phyloP scores from a whole-genome alignment of 371 early-diverging fungal genomes.

The Mucor saturninus region DNA sequence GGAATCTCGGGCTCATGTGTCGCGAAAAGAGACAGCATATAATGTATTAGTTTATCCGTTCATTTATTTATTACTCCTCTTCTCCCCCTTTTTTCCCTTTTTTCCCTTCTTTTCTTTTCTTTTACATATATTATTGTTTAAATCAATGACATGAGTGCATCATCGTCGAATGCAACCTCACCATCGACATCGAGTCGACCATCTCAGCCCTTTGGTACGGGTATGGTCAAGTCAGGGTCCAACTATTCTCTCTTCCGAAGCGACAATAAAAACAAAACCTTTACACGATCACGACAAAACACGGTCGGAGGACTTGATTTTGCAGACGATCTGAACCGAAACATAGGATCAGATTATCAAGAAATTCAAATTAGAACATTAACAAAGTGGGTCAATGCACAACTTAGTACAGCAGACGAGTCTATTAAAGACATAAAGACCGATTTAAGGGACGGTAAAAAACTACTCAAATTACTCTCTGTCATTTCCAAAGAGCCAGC shows the following conservation, averaged over 20 bases:
- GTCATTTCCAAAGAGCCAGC: conserved; percentile 57
- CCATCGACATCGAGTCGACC: conserved; percentile 27
- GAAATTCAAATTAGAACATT: conserved; percentile 80
- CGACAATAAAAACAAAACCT: conserved; percentile 11
- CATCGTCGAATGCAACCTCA: conserved; percentile 31
- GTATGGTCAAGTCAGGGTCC: conserved; percentile 27
- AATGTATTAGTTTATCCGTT: not conserved
- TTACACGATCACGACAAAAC: conserved; percentile 30
- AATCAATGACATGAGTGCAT: conserved; percentile 28
- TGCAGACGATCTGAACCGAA: conserved; percentile 43
- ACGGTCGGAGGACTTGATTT: conserved; percentile 24
- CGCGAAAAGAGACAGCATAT: not conserved
- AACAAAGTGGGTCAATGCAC: conserved; percentile 84
- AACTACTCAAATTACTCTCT: conserved; percentile 63
- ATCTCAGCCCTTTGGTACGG: conserved; percentile 13
- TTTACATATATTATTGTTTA: not conserved
- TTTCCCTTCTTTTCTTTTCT: not conserved
- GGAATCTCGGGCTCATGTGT: not conserved
- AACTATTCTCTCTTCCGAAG: conserved; percentile 29
- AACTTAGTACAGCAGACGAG: conserved; percentile 59
- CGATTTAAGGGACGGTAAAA: conserved; percentile 70
- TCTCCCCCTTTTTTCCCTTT: not conserved
- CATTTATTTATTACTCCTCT: not conserved
- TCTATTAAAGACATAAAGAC: conserved; percentile 51
- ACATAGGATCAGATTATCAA: conserved; percentile 53